A percentile compares a stretch with the other conserved stretches of the same genome.
phyloP scores from a whole-genome alignment of 1,284 basidiomycete species.

The Ganoderma lucidum region DNA sequence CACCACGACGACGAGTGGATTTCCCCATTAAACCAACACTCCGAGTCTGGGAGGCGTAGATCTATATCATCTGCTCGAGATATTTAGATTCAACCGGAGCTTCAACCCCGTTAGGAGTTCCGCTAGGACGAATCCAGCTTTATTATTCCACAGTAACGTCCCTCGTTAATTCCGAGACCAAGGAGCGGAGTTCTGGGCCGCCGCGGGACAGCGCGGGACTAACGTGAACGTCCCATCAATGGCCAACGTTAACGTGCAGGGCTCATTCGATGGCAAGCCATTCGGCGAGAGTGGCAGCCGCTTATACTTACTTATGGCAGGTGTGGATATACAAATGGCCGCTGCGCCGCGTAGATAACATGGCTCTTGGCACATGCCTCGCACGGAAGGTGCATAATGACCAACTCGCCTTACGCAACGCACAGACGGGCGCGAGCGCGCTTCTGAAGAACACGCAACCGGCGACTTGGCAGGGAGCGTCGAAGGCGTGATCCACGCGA shows the following conservation, averaged over 20 bases:
- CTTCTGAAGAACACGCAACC: background rate
- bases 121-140: too few species aligned
- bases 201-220: too few species aligned
- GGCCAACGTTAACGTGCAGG: background rate
- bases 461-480: background rate
- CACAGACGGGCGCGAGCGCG: background rate
- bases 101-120: too few species aligned
- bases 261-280: background rate
- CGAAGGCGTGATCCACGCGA: too few species aligned
- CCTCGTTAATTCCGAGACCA: background rate
- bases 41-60: background rate
- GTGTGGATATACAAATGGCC: background rate
- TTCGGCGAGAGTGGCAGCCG: background rate
- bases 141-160: too few species aligned
- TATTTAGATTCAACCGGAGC: background rate
- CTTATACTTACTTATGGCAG: background rate
- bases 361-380: background rate
- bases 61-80: background rate
- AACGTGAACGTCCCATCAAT: background rate
- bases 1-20: background rate
- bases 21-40: background rate
- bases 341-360: slow-evolving; percentile 4
- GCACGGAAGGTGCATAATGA: background rate
- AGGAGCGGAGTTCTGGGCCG: background rate
- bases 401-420: background rate